Percentiles rank a stretch among this genome's conserved stretches.
Conservation (phyloP, 176 grass and related monocot species). For the Cocos nucifera region DNA sequence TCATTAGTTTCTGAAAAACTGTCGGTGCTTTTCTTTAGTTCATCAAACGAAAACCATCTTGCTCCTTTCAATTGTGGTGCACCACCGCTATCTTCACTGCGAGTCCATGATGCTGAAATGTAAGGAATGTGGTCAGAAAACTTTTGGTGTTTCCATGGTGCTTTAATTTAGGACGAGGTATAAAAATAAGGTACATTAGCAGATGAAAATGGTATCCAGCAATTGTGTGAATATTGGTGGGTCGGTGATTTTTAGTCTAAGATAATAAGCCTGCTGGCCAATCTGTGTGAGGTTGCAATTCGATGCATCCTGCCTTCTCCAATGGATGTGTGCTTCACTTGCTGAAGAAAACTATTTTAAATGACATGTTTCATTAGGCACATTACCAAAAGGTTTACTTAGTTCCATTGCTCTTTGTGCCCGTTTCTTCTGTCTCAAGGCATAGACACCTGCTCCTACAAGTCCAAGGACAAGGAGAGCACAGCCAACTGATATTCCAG, state of each 20-base stretch:
- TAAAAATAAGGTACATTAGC: too few relatives aligned
- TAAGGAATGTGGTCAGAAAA: conserved; percentile 6
- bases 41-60: conserved; percentile 49
- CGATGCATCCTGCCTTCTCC: not conserved
- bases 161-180: too few relatives aligned
- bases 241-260: too few relatives aligned
- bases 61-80: conserved; percentile 54
- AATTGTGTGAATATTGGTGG: too few relatives aligned
- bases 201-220: too few relatives aligned
- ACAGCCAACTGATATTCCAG: conserved; percentile 29
- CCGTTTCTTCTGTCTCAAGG: conserved; percentile 31
- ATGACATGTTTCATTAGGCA: not conserved
- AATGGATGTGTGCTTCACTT: not conserved
- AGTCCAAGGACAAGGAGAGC: conserved; percentile 18
- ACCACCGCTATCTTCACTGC: conserved; percentile 29
- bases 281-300: too few relatives aligned
- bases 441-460: conserved; percentile 32
- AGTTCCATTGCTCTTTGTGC: conserved; percentile 36
- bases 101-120: conserved; percentile 53
- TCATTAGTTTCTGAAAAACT: conserved; percentile 50
- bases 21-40: conserved; percentile 55
- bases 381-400: conserved; percentile 44
- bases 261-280: too few relatives aligned
- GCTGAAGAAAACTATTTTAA: conserved; percentile 2
- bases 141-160: not conserved